Percentiles rank a stretch among this genome's conserved stretches.
These are phyloP conservation scores for Quercus robur DNA, from an alignment of 306 rosid genomes.

Conservation along the genomic window DNA sequence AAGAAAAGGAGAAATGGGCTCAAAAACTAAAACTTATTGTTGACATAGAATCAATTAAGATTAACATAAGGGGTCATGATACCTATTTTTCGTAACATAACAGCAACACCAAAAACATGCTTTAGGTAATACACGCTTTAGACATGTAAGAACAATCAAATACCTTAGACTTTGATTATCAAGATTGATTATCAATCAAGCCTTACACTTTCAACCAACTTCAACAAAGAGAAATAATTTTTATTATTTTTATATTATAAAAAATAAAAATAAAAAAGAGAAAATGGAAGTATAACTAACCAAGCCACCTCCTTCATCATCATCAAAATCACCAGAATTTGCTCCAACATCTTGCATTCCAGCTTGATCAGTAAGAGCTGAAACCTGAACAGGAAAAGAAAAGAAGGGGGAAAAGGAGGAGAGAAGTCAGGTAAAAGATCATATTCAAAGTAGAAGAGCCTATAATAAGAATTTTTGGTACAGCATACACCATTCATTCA, in stretches of 20 bases:
- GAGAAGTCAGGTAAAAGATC: conserved; percentile 13
- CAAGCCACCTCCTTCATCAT: conserved; percentile 90
- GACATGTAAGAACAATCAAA: background rate
- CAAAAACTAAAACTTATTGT: background rate
- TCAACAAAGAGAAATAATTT: too few relatives aligned
- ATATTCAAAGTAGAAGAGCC: conserved; percentile 17
- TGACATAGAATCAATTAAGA: background rate
- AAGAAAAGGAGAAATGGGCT: background rate
- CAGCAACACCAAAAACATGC: too few relatives aligned
- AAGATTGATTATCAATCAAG: background rate
- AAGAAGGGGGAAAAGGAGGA: background rate
- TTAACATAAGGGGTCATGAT: too few relatives aligned
- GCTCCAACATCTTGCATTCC: conserved; percentile 81
- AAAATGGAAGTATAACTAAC: conserved; percentile 35
- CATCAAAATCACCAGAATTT: conserved; percentile 87
- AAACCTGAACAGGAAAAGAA: conserved; percentile 55
- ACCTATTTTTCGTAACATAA: too few relatives aligned
- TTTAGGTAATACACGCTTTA: too few relatives aligned
- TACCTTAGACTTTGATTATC: too few relatives aligned
- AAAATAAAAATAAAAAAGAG: conserved; percentile 1
- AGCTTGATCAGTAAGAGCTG: conserved; percentile 79
- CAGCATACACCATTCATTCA: background rate
- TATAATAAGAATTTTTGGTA: background rate
- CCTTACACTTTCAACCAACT: too few relatives aligned
- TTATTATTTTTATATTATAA: too few relatives aligned